Base-by-base conservation (phyloP, 352 stramenopile genomes). In the Pythium grandisporangium region DNA sequence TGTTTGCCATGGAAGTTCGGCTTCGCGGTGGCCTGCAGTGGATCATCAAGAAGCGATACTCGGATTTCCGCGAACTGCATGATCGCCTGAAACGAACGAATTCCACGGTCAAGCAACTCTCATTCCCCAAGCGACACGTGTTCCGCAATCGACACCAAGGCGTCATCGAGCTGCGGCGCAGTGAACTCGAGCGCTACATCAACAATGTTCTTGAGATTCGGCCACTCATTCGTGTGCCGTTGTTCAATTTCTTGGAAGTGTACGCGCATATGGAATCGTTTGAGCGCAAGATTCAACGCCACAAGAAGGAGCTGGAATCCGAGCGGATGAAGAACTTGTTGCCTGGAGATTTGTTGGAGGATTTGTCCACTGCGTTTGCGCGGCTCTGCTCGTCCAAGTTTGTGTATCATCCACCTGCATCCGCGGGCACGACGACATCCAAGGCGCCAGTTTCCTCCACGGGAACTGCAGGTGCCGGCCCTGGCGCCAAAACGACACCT, bases 191-290 rank as follows among this genome's bases (percentile, higher is more conserved):
- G 42, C 86, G 88, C 51, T 94, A 94, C 51, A 84, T 94, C 42
- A 90, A 92, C 48, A 76, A 91, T 37, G 74, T 88, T 36, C 49
- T 94, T 21, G 74, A 85, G 19, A 86, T 94, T 22, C 61, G 64
- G 1, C 76, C 81, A 40, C 48, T 88, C 11, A 92, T 92, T 21
- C 75, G 78, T 14, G 73, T 92, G 14, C 78, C 78, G 30, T 57
- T 94, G n/a, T 91, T 88, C 55, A 92, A 89, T 49, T 94, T 94
- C 44, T 53, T 94, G 16, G 76, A 90, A 27, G 81, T 94, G 1
- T 90, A 94, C 46, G 73, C 75, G 17, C 79, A 92, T 51, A 82
- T 92, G 63, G 78, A 92, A 52, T 88, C 74, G 32, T 92, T 89
- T 42, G 80, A 93, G 43, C 70, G 77, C 37, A 91, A 91, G 43